These are phyloP conservation scores for Raffaelea deltoideospora DNA, from an alignment of 2,329 filamentous ascomycete genomes.

Conservation along the genomic window DNA sequence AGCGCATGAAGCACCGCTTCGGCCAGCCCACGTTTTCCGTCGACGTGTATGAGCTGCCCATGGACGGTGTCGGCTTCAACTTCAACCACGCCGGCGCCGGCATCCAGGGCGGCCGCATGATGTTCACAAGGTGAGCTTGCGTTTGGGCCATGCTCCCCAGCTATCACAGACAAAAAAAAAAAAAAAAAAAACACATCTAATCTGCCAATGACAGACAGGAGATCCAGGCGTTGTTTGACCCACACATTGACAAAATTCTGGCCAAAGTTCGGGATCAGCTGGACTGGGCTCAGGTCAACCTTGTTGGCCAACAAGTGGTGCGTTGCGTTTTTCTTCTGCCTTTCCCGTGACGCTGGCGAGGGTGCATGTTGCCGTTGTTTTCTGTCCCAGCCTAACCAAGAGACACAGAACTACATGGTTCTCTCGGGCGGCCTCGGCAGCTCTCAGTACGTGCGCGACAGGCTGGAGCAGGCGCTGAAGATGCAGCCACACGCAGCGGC, in stretches of 20 bases:
- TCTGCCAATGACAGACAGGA: conserved; percentile 13
- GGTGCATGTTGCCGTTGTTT: too few species aligned
- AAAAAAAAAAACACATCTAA: too few species aligned
- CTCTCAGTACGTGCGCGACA: conserved; percentile 28
- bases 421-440: conserved; percentile 30
- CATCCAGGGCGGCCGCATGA: conserved; percentile 24
- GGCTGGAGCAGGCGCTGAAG: conserved; percentile 21
- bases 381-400: too few species aligned
- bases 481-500: conserved; percentile 20
- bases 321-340: conserved; percentile 13
- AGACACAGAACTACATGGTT: conserved; percentile 22
- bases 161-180: too few species aligned
- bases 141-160: too few species aligned
- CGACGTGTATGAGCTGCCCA: conserved; percentile 22
- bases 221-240: conserved; percentile 27
- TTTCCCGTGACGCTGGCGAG: too few species aligned
- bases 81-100: conserved; percentile 21
- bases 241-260: conserved; percentile 23
- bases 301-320: conserved; percentile 20
- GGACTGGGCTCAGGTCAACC: conserved; percentile 20
- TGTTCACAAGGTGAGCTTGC: conserved; percentile 16
- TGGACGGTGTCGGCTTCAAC: conserved; percentile 26
- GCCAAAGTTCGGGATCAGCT: conserved; percentile 23
- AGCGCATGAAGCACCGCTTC: conserved; percentile 22
- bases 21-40: conserved; percentile 27